These are phyloP conservation scores for Cystofilobasidium ferigula DNA, from an alignment of 768 basidiomycete species.

Conservation along the genomic window DNA sequence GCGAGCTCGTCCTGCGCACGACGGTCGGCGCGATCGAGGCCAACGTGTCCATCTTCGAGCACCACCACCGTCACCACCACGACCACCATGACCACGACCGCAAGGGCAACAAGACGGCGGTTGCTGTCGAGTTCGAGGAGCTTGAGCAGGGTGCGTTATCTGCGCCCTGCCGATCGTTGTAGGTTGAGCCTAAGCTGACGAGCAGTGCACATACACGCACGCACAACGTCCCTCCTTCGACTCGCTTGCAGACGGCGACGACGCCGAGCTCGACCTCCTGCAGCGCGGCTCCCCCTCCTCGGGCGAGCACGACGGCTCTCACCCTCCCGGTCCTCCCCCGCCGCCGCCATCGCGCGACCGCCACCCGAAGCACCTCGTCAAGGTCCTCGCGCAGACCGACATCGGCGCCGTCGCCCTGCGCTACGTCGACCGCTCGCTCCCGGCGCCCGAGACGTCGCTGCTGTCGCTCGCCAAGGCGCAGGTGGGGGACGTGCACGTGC, in stretches of 20 bases:
- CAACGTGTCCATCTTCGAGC: slow-evolving; percentile 17
- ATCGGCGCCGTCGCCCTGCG: slow-evolving; percentile 13
- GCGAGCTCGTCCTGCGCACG: slow-evolving; percentile 14
- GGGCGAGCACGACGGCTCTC: slow-evolving; percentile 41
- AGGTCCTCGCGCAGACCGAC: slow-evolving; percentile 11
- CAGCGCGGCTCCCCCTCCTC: no score
- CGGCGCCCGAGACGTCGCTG: slow-evolving; percentile 11
- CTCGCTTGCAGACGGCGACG: background rate
- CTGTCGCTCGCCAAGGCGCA: slow-evolving; percentile 7
- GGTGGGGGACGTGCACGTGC: slow-evolving; percentile 9
- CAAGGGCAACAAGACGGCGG: slow-evolving; percentile 1
- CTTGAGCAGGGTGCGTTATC: background rate
- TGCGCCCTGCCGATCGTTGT: background rate
- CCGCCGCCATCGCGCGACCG: slow-evolving; percentile 2
- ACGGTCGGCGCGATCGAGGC: slow-evolving; percentile 17
- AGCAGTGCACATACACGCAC: no score
- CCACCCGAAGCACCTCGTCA: slow-evolving; percentile 6
- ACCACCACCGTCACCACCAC: slow-evolving; percentile 3
- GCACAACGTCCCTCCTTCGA: no score
- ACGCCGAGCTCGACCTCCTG: background rate
- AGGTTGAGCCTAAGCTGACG: no score
- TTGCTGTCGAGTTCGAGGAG: no score
- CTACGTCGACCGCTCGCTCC: slow-evolving; percentile 9
- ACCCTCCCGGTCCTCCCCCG: slow-evolving; percentile 31
- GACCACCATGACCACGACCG: background rate